Percentiles rank a stretch among this genome's conserved stretches.
Evolutionary conservation across 805 yeast genomes (phyloP).

Genomic region (Candida bentonensis): DNA sequence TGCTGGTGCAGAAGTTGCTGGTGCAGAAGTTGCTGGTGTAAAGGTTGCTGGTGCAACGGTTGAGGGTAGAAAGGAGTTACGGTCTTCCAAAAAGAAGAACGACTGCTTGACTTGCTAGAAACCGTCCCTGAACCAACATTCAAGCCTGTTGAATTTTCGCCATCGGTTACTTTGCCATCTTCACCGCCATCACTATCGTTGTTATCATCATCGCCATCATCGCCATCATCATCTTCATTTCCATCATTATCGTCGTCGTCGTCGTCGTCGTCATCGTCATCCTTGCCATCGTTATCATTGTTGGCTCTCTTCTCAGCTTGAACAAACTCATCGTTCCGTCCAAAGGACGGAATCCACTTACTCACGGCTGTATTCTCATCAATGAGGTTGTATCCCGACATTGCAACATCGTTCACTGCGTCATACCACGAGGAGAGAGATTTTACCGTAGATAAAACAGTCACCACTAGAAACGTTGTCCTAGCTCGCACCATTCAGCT

Average conservation of each 20-base stretch:
- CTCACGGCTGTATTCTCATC: background rate
- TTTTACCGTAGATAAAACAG: too few relatives aligned
- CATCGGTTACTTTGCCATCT: background rate
- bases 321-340: background rate
- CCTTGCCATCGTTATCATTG: background rate
- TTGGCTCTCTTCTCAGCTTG: background rate
- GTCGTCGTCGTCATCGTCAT: background rate
- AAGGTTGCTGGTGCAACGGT: background rate
- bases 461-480: too few relatives aligned
- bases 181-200: background rate
- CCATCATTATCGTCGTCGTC: background rate
- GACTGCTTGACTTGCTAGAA: too few relatives aligned
- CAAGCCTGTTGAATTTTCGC: too few relatives aligned
- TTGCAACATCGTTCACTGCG: background rate
- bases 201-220: slow-evolving; percentile 1
- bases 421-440: too few relatives aligned
- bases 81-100: too few relatives aligned
- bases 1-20: too few relatives aligned
- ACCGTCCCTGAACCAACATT: too few relatives aligned
- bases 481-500: too few relatives aligned
- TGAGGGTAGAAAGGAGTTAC: too few relatives aligned
- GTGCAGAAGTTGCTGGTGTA: too few relatives aligned
- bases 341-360: background rate
- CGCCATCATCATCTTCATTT: background rate
- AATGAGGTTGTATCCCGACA: background rate